These are phyloP conservation scores for Hypocrella siamensis DNA, from an alignment of 2,329 filamentous ascomycete species.

Conservation along the genomic window DNA sequence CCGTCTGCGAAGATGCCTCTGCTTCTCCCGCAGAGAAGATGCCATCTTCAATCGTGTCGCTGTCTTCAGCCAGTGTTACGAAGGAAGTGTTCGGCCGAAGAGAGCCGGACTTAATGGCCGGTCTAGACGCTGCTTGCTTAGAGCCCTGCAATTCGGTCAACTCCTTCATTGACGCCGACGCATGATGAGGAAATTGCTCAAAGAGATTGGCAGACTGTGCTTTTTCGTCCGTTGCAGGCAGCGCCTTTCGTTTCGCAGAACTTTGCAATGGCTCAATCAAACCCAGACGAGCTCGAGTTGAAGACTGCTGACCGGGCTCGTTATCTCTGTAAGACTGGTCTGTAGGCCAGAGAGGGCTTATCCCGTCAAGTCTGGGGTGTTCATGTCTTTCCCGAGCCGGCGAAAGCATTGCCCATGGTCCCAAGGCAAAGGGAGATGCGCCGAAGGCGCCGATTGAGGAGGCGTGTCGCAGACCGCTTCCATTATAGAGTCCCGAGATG, in stretches of 20 bases:
- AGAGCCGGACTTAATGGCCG: too few relatives aligned
- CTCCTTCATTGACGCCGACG: too few relatives aligned
- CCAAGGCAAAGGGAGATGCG: conserved; percentile 8
- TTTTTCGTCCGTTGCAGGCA: not conserved
- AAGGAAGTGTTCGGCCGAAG: not conserved
- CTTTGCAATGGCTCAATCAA: conserved; percentile 3
- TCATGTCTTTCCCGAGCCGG: conserved; percentile 13
- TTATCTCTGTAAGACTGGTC: conserved; percentile 7
- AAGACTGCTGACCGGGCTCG: conserved; percentile 2
- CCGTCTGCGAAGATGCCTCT: conserved; percentile 1
- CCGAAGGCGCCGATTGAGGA: conserved; percentile 5
- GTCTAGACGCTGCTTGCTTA: too few relatives aligned
- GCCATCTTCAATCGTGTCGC: conserved; percentile 3
- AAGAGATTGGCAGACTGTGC: conserved; percentile 4
- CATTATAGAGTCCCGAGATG: conserved; percentile 4
- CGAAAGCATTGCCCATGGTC: conserved; percentile 4
- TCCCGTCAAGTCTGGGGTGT: conserved; percentile 13
- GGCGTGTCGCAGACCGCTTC: conserved; percentile 3
- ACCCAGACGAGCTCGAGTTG: not conserved
- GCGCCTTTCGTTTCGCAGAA: conserved; percentile 2
- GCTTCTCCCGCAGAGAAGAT: conserved; percentile 3
- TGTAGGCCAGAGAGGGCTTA: conserved; percentile 19
- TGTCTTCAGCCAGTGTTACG: conserved; percentile 1
- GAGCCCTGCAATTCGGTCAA: too few relatives aligned
- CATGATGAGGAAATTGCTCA: conserved; percentile 3